Base-by-base conservation (phyloP, 768 basidiomycete genomes). In the Lactarius indigo region DNA sequence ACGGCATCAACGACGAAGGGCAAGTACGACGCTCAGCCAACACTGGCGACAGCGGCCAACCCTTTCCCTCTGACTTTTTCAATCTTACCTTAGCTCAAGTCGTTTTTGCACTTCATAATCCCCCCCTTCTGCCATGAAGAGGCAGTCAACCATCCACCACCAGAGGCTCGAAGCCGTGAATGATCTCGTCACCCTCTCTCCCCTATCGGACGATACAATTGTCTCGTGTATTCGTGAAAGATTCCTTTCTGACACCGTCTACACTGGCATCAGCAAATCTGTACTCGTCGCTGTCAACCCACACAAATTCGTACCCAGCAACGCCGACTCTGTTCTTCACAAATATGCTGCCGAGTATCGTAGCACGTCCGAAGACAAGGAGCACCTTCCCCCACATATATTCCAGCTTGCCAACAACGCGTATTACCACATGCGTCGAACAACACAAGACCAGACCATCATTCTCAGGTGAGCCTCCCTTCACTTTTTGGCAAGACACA, bases 391-490 rank as follows among this genome's bases (percentile, higher is more conserved):
- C 39, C 96, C 96, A 2, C 96, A 99, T 73, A 87, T 98, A 52
- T 98, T 97, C 75, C 90, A 95, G 73, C 82, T 94, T 57, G 92
- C 93, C 6, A 89, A 94, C 72, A 90, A 92, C 78, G 88, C 93
- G 5, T 98, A 96, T 78, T 98, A 95, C 76, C 94, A 98, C 77
- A 96, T 98, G 95, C 83, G 88, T 59, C 82, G 96, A 71, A 99
- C 96, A 0, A 84, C 87, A 1, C 93, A 96, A 80, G 96, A 99
- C 76, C 96, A 98, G 78, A 85, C 88, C 57, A 84, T 99, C 23
- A 76, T 98, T 30, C 83, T 98, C 70, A 92, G 81, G 96, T 96
- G 76, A 70, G 88, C 78, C 10, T 61, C 5, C 10, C 56, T 63
- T 26, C 26, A 39, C 33, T 28, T n/a, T 66, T 12, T 50, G 33